Evolutionary conservation across 2,329 filamentous ascomycete genomes (phyloP).

Genomic region (Colletotrichum liaoningense): DNA sequence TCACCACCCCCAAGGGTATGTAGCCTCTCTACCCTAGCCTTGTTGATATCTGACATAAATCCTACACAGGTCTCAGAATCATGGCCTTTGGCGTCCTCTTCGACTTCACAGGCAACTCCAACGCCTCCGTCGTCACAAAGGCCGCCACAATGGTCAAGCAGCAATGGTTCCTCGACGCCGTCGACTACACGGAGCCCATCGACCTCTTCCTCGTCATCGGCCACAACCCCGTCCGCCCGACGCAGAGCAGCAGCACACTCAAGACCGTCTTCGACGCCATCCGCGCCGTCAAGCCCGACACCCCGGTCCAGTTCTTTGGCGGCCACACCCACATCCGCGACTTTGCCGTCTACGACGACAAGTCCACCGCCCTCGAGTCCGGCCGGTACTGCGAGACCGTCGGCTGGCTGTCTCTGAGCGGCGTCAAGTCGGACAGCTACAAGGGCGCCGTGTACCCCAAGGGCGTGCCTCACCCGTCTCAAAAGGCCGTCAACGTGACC

Average conservation of each 20-base stretch:
- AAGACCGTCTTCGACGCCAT: constrained; percentile 66
- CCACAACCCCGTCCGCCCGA: constrained; percentile 68
- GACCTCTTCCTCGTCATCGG: constrained; percentile 74
- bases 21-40: not conserved
- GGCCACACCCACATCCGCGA: constrained; percentile 75
- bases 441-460: constrained; percentile 47
- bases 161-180: constrained; percentile 69
- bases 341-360: constrained; percentile 72
- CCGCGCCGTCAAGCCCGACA: constrained; percentile 63
- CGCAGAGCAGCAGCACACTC: constrained; percentile 55
- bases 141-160: constrained; percentile 63
- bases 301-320: constrained; percentile 74
- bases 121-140: constrained; percentile 69
- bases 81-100: constrained; percentile 59
- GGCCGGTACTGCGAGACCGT: constrained; percentile 77
- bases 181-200: constrained; percentile 64
- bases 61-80: constrained; percentile 46
- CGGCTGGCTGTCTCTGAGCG: constrained; percentile 74
- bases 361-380: constrained; percentile 70
- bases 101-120: constrained; percentile 66
- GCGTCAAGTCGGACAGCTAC: constrained; percentile 60
- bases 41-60: not conserved
- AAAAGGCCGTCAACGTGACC: constrained; percentile 45
- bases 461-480: constrained; percentile 52
- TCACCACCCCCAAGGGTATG: constrained; percentile 51